A percentile compares a stretch with the other conserved stretches of the same genome.
phyloP scores from a whole-genome alignment of 2,329 filamentous ascomycete species.

The Pseudocercospora vitis region DNA sequence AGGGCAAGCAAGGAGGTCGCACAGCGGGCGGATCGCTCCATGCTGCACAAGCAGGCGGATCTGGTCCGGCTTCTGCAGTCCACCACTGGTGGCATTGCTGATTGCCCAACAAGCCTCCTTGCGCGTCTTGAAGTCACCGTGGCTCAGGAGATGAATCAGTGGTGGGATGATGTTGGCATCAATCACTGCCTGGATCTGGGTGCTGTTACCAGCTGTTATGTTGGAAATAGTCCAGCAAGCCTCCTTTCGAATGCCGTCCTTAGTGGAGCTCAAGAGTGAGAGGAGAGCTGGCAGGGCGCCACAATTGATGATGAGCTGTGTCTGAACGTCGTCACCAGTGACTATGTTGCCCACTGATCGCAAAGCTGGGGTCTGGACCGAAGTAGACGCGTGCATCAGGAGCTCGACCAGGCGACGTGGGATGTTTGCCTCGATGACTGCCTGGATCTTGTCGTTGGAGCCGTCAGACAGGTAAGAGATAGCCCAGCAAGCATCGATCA shows the following conservation, averaged over 20 bases:
- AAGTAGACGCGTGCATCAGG: conserved; percentile 96
- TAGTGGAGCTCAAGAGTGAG: conserved; percentile 90
- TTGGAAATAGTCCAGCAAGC: conserved; percentile 99
- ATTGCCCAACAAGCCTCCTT: conserved; percentile 99
- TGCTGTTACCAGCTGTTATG: conserved; percentile 96
- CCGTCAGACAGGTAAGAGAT: conserved; percentile 98
- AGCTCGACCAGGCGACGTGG: conserved; percentile 94
- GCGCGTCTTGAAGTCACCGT: conserved; percentile 97
- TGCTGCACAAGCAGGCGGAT: conserved; percentile 91
- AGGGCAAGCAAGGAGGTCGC: conserved; percentile 90
- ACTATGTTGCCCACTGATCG: conserved; percentile 98
- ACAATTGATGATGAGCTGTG: conserved; percentile 99
- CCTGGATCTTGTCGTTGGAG: conserved; percentile 98
- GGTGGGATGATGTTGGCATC: conserved; percentile 97
- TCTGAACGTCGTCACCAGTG: conserved; percentile 97
- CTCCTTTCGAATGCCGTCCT: conserved; percentile 98
- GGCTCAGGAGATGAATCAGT: conserved; percentile 90
- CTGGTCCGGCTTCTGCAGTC: conserved; percentile 97
- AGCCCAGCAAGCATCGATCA: conserved; percentile 99
- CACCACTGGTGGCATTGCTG: conserved; percentile 95
- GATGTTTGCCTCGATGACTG: conserved; percentile 96
- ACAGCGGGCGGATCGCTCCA: conserved; percentile 96
- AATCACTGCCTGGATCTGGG: conserved; percentile 94
- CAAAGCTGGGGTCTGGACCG: conserved; percentile 94
- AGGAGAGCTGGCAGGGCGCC: conserved; percentile 89